A percentile compares a stretch with the other conserved stretches of the same genome.
These are phyloP conservation scores for Emergomyces orientalis DNA, from an alignment of 2,329 filamentous ascomycete genomes.

Conservation along the genomic window DNA sequence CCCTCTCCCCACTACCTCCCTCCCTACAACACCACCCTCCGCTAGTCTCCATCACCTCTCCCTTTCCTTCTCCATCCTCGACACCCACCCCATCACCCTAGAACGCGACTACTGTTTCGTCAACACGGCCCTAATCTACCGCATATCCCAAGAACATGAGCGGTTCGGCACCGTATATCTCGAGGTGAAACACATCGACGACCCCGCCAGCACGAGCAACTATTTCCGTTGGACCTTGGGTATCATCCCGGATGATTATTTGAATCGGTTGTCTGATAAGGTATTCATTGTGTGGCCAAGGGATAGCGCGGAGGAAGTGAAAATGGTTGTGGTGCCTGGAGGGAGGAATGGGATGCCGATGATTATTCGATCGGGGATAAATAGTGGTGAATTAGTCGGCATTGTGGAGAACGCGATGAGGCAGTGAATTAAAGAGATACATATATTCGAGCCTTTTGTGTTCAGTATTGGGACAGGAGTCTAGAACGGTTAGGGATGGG, in stretches of 20 bases:
- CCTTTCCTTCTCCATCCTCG: background rate
- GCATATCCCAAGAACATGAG: slow-evolving; percentile 5
- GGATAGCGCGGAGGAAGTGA: slow-evolving; percentile 2
- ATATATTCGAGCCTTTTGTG: background rate
- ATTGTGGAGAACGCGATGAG: background rate
- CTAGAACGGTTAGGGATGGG: background rate
- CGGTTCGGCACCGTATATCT: slow-evolving; percentile 4
- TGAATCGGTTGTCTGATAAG: background rate
- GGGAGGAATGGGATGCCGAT: slow-evolving; percentile 8
- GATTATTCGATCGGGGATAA: slow-evolving; percentile 1
- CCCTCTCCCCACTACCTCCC: background rate
- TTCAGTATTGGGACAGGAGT: background rate
- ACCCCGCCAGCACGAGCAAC: background rate
- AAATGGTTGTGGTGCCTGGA: background rate
- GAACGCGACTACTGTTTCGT: slow-evolving; percentile 9
- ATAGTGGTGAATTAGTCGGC: background rate
- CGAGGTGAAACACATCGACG: background rate
- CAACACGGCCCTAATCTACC: slow-evolving; percentile 1
- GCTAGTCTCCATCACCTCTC: background rate
- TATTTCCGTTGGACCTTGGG: slow-evolving; percentile 1
- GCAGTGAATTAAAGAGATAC: background rate
- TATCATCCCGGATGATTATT: slow-evolving; percentile 6
- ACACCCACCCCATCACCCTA: slow-evolving; percentile 5
- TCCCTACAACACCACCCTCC: background rate
- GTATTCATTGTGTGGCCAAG: slow-evolving; percentile 6